Evolutionary conservation across 2,329 filamentous ascomycete genomes (phyloP).

Genomic region (Cercospora sesami): DNA sequence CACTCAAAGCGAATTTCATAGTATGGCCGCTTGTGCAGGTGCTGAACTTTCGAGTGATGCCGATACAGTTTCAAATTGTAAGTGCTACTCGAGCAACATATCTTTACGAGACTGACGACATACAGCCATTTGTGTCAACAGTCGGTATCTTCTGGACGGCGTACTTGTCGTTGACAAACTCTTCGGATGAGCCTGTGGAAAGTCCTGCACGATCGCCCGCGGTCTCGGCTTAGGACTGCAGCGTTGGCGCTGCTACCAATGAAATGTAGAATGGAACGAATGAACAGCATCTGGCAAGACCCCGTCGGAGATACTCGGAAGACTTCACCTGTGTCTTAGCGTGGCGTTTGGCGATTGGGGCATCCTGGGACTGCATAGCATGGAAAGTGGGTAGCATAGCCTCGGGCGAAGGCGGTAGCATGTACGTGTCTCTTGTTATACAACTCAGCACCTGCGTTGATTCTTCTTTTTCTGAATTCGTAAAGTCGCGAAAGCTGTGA

Average conservation of each 20-base stretch:
- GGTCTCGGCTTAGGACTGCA: slow-evolving; percentile 19
- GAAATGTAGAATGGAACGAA: slow-evolving; percentile 1
- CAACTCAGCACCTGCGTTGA: background rate
- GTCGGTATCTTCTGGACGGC: slow-evolving; percentile 97
- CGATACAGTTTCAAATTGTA: slow-evolving; percentile 94
- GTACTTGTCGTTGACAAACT: slow-evolving; percentile 89
- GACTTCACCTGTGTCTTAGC: slow-evolving; percentile 10
- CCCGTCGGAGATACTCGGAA: slow-evolving; percentile 15
- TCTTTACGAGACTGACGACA: slow-evolving; percentile 12
- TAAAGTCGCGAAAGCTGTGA: background rate
- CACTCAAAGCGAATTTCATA: slow-evolving; percentile 91
- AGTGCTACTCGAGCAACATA: slow-evolving; percentile 45
- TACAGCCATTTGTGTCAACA: slow-evolving; percentile 89
- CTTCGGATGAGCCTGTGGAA: slow-evolving; percentile 65
- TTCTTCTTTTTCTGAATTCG: background rate
- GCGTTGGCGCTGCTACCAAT: background rate
- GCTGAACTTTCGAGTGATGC: slow-evolving; percentile 93
- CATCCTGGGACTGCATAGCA: slow-evolving; percentile 7
- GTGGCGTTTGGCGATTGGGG: slow-evolving; percentile 15
- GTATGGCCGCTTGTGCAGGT: slow-evolving; percentile 96
- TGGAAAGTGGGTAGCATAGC: slow-evolving; percentile 17
- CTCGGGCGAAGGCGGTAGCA: slow-evolving; percentile 14
- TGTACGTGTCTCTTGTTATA: slow-evolving; percentile 6
- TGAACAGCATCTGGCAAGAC: background rate
- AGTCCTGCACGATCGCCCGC: slow-evolving; percentile 23